Base-by-base conservation (phyloP, 768 basidiomycete genomes). In the Termitomyces sp. region DNA sequence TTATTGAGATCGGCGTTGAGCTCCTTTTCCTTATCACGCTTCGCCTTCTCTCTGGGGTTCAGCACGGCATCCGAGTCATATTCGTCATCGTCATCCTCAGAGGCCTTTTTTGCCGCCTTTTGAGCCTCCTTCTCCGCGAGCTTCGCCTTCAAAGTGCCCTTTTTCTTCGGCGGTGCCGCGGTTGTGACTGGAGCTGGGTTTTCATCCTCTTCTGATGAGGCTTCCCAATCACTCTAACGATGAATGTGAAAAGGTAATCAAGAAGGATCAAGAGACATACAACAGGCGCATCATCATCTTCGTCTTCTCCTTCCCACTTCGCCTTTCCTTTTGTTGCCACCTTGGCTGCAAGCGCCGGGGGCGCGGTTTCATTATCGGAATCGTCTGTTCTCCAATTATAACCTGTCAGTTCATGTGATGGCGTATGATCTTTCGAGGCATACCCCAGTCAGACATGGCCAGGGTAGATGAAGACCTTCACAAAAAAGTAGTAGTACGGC, bases 231-330 rank as follows among this genome's bases (percentile, higher is more conserved):
- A 70, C 91, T 93, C 93, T 96, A 63, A 32, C 24, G 59, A 21
- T 22, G 30, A 35, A 12, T 57, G 59, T 60, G 40, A 46, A 47
- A 43, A 47, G 32, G 61, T 51, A 56, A 58, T 14, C 51, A 19
- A 24, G n/a, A 24, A 26, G 17, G 37, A 30, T 57, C 35, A 42
- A 32, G 47, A 44, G 41, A 79, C 89, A 63, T 65, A 95, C 93
- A 51, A 84, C 89, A 41, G 88, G 89, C 2, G 60, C 72, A n/a
- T 85, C 82, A 12, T 85, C 85, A 0, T 95, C 93, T 64, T 90
- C 90, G 65, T 97, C 95, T 69, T 98, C 95, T 45, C 90, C 95
- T 58, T 86, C 88, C 87, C 90, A 97, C 71, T 88, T 91, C 57
- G 73, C 78, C 68, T 80, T 85, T 52, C 40, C 59, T 65, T 70